phyloP scores from a whole-genome alignment of 306 rosid species.

The Chamaecrista fasciculata region DNA sequence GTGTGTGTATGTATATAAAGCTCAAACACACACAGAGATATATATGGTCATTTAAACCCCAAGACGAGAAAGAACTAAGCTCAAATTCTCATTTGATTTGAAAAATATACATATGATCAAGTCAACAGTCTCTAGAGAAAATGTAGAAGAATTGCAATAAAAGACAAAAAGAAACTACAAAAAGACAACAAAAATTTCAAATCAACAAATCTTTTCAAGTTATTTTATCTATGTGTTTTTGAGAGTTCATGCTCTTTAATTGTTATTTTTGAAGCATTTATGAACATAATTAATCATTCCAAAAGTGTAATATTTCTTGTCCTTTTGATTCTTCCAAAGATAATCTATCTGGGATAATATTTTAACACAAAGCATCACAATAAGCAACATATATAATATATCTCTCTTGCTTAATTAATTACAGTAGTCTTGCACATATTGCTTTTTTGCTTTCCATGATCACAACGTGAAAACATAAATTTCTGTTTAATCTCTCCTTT shows the following conservation, averaged over 20 bases:
- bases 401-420: slow-evolving; percentile 35
- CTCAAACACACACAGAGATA: too few relatives aligned
- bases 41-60: too few relatives aligned
- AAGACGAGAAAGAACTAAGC: background rate
- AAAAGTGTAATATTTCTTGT: slow-evolving; percentile 25
- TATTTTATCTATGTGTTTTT: background rate
- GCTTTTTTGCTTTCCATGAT: slow-evolving; percentile 37
- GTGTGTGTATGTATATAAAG: too few relatives aligned
- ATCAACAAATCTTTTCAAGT: background rate
- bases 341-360: slow-evolving; percentile 27
- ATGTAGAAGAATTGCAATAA: background rate
- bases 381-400: slow-evolving; percentile 18
- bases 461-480: slow-evolving; percentile 36
- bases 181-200: background rate
- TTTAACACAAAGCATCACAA: slow-evolving; percentile 28
- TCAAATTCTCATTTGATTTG: background rate
- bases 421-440: slow-evolving; percentile 30
- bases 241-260: background rate
- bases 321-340: slow-evolving; percentile 33
- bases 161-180: background rate
- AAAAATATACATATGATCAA: background rate
- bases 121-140: background rate
- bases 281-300: slow-evolving; percentile 2
- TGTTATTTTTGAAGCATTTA: slow-evolving; percentile 14
- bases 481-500: slow-evolving; percentile 47